phyloP scores from a whole-genome alignment of 2,329 filamentous ascomycete genomes.

The Massarina eburnea region DNA sequence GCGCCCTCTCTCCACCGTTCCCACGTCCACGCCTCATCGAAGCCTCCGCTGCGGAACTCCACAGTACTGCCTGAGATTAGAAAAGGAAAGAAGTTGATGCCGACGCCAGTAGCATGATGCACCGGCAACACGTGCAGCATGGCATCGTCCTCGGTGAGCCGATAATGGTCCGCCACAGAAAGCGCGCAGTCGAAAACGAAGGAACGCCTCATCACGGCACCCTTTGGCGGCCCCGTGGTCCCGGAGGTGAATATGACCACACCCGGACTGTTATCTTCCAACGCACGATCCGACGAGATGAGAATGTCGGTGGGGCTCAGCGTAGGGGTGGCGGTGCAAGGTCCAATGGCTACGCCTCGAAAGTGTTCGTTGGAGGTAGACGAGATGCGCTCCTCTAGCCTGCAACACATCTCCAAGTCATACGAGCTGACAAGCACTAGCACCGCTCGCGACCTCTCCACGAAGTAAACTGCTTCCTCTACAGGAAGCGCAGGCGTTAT shows the following conservation, averaged over 20 bases:
- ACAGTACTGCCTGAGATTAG: conserved; percentile 35
- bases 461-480: conserved; percentile 50
- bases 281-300: conserved; percentile 44
- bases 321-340: conserved; percentile 32
- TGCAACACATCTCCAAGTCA: conserved; percentile 33
- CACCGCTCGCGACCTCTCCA: conserved; percentile 43
- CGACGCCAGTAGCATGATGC: conserved; percentile 40
- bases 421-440: conserved; percentile 43
- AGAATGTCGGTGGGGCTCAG: conserved; percentile 39
- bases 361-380: conserved; percentile 36
- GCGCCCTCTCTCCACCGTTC: conserved; percentile 36
- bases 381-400: conserved; percentile 27
- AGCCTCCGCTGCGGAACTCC: conserved; percentile 40
- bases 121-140: conserved; percentile 40
- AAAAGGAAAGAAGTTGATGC: conserved; percentile 40
- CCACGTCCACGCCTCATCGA: conserved; percentile 41
- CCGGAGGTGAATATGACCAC: conserved; percentile 53
- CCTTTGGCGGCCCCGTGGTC: conserved; percentile 51
- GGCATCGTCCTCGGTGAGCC: conserved; percentile 33
- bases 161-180: conserved; percentile 37
- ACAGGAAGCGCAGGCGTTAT: conserved; percentile 46
- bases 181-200: conserved; percentile 42
- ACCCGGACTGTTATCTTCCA: conserved; percentile 45
- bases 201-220: conserved; percentile 47
- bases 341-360: conserved; percentile 40